A percentile compares a stretch with the other conserved stretches of the same genome.
Evolutionary conservation across 495 filamentous ascomycete genomes (phyloP).

Genomic region (Neurospora intermedia): DNA sequence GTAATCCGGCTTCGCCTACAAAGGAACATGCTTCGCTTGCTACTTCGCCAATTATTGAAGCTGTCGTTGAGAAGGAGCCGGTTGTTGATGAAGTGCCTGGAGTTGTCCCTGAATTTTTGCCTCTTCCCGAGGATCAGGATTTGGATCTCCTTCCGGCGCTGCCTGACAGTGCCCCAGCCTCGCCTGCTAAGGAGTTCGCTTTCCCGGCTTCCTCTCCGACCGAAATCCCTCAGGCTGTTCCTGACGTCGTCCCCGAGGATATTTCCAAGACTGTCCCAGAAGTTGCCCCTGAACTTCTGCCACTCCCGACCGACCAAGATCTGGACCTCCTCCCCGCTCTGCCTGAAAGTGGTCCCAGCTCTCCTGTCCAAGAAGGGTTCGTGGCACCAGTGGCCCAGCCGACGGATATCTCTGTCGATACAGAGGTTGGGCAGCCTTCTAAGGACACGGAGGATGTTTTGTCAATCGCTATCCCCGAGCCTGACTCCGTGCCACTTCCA

Average conservation of each 20-base stretch:
- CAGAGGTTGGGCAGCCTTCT: background rate
- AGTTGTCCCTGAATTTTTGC: background rate
- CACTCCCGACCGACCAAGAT: conserved; percentile 5
- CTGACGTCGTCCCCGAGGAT: background rate
- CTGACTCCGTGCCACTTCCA: background rate
- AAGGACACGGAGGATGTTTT: background rate
- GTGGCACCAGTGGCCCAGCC: background rate
- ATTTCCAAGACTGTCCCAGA: too few species aligned
- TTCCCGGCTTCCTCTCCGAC: too few species aligned
- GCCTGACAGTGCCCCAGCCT: too few species aligned
- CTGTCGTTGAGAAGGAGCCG: background rate
- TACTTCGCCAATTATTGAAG: background rate
- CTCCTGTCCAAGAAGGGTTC: background rate
- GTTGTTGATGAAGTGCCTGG: background rate
- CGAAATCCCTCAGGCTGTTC: too few species aligned
- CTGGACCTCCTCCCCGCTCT: conserved; percentile 19
- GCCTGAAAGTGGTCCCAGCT: background rate
- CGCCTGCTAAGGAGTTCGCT: too few species aligned
- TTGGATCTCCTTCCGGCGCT: too few species aligned
- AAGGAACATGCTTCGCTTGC: too few species aligned
- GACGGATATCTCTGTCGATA: background rate
- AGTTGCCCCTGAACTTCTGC: background rate
- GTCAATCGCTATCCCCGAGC: background rate
- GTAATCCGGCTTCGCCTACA: too few species aligned
- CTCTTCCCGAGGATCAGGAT: too few species aligned